Evolutionary conservation across 2,329 filamentous ascomycete genomes (phyloP).

Genomic region (Ophiostoma triangulosporum): DNA sequence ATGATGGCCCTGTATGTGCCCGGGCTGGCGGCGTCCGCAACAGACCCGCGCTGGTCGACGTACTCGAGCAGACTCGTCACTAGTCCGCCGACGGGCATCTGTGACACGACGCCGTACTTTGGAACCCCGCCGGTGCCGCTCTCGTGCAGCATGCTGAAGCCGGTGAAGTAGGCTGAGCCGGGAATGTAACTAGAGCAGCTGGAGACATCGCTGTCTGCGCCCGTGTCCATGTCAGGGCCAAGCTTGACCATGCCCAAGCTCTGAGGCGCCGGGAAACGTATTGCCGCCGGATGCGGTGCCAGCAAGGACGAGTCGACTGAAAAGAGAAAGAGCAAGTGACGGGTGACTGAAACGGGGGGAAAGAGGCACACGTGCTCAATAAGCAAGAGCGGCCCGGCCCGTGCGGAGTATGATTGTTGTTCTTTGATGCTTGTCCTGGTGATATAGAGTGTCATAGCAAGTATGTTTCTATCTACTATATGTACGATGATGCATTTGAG

Average conservation of each 20-base stretch:
- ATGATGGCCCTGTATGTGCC: constrained; percentile 48
- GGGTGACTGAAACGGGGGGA: background rate
- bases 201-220: constrained; percentile 29
- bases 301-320: background rate
- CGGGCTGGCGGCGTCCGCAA: constrained; percentile 28
- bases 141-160: constrained; percentile 52
- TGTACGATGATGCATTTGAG: no score
- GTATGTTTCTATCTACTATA: no score
- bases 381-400: no score
- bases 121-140: constrained; percentile 55
- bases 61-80: constrained; percentile 25
- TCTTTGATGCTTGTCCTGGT: no score
- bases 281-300: constrained; percentile 33
- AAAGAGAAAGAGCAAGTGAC: background rate
- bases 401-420: no score
- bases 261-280: constrained; percentile 35
- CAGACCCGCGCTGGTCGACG: constrained; percentile 34
- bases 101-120: constrained; percentile 54
- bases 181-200: constrained; percentile 39
- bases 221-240: constrained; percentile 29
- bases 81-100: constrained; percentile 37
- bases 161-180: constrained; percentile 26
- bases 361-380: background rate
- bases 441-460: no score
- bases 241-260: constrained; percentile 36